Percentiles rank a stretch among this genome's conserved stretches.
phyloP scores from a whole-genome alignment of 192 early-diverging fungal genomes.

The Piromyces sp. region DNA sequence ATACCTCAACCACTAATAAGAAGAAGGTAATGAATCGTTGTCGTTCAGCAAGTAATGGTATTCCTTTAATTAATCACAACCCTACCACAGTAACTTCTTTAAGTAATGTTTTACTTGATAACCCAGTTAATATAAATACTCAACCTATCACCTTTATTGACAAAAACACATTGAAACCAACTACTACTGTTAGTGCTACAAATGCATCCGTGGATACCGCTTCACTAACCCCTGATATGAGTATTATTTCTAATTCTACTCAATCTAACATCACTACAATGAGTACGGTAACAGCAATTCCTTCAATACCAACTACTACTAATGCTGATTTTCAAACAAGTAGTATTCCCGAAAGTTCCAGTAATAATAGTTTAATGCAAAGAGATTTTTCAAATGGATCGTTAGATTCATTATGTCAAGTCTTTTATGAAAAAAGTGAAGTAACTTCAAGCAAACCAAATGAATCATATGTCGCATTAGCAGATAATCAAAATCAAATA shows the following conservation, averaged over 20 bases:
- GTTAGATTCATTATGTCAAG: neutral
- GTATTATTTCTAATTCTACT: neutral
- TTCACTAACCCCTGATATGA: neutral
- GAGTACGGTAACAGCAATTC: neutral
- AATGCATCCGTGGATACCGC: neutral
- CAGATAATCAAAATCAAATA: too few species aligned
- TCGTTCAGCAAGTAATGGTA: neutral
- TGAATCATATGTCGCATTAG: neutral
- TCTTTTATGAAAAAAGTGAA: neutral
- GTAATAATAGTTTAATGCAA: neutral
- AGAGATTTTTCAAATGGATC: neutral
- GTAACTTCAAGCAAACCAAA: neutral
- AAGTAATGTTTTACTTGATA: neutral
- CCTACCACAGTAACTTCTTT: neutral
- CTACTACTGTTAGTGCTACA: too few species aligned
- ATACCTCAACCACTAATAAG: neutral
- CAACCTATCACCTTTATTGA: neutral
- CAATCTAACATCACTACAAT: neutral
- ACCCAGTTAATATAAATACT: neutral
- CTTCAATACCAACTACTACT: neutral
- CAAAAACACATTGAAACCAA: neutral
- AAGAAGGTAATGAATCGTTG: neutral
- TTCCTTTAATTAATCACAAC: neutral
- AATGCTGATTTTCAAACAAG: neutral
- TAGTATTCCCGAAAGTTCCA: neutral